Conservation (phyloP, 495 filamentous ascomycete species). For the Lichenothelia convexa region DNA sequence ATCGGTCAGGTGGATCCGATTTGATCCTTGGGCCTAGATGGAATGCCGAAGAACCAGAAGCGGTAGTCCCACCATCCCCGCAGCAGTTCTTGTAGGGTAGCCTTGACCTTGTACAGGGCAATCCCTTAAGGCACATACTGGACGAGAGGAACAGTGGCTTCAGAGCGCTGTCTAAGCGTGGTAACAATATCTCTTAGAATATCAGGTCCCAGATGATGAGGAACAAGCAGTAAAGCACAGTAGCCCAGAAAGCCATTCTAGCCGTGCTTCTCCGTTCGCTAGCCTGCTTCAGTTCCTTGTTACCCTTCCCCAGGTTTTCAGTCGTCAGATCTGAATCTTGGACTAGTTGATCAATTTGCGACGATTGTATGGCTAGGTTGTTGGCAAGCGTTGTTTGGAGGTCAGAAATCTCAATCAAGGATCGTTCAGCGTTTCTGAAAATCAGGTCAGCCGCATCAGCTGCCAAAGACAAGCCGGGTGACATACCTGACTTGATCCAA, state of each 20-base stretch:
- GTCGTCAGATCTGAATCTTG: slow-evolving; percentile 60
- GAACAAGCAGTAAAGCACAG: slow-evolving; percentile 59
- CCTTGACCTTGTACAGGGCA: no score
- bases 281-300: slow-evolving; percentile 78
- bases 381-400: slow-evolving; percentile 73
- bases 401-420: slow-evolving; percentile 79
- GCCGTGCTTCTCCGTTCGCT: slow-evolving; percentile 66
- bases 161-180: no score
- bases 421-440: slow-evolving; percentile 68
- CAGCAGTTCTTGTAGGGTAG: no score
- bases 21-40: no score
- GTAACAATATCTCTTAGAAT: slow-evolving; percentile 48
- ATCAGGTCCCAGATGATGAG: slow-evolving; percentile 89
- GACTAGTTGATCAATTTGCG: slow-evolving; percentile 75
- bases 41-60: no score
- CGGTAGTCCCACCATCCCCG: no score
- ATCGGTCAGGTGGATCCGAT: no score
- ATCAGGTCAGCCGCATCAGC: not conserved
- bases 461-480: slow-evolving; percentile 3
- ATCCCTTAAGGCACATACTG: no score
- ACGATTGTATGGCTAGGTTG: slow-evolving; percentile 70
- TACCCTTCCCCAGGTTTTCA: slow-evolving; percentile 76
- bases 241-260: slow-evolving; percentile 74
- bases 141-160: no score
- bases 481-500: slow-evolving; percentile 81